Percentiles rank a stretch among this genome's conserved stretches.
Evolutionary conservation across 352 stramenopile species (phyloP).

Genomic region (Blastocystis hominis): DNA sequence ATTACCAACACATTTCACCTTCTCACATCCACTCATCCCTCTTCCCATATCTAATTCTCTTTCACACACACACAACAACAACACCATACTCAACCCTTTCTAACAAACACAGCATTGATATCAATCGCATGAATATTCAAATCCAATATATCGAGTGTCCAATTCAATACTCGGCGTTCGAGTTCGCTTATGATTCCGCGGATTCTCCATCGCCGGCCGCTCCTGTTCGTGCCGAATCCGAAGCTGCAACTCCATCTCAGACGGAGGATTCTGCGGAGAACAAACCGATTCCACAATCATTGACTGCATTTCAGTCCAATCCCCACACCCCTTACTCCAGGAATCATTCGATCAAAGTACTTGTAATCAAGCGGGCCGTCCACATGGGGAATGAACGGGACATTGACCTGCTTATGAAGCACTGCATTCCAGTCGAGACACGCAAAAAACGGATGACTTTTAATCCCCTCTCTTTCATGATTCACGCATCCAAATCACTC

Average conservation of each 20-base stretch:
- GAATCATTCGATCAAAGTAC: conserved; percentile 59
- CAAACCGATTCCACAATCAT: neutral
- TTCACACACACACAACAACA: neutral
- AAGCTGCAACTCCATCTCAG: conserved; percentile 48
- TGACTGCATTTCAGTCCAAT: neutral
- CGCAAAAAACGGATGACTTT: conserved; percentile 74
- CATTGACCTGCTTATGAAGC: conserved; percentile 59
- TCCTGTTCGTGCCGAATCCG: conserved; percentile 29
- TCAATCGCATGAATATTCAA: conserved; percentile 23
- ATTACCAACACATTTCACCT: no score
- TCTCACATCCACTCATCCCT: no score
- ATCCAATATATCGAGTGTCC: conserved; percentile 45
- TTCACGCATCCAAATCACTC: neutral
- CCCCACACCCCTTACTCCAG: neutral
- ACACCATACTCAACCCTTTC: neutral
- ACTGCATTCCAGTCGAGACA: conserved; percentile 73
- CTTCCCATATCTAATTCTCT: neutral
- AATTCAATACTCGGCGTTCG: conserved; percentile 29
- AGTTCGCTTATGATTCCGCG: neutral
- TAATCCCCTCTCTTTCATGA: conserved; percentile 61
- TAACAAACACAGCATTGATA: neutral
- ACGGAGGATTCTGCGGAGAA: conserved; percentile 24
- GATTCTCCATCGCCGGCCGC: conserved; percentile 29
- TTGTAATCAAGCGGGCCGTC: conserved; percentile 25
- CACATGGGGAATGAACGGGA: conserved; percentile 57